A percentile compares a stretch with the other conserved stretches of the same genome.
Conservation (phyloP, 2,329 filamentous ascomycete genomes). For the Sporothrix pallida region DNA sequence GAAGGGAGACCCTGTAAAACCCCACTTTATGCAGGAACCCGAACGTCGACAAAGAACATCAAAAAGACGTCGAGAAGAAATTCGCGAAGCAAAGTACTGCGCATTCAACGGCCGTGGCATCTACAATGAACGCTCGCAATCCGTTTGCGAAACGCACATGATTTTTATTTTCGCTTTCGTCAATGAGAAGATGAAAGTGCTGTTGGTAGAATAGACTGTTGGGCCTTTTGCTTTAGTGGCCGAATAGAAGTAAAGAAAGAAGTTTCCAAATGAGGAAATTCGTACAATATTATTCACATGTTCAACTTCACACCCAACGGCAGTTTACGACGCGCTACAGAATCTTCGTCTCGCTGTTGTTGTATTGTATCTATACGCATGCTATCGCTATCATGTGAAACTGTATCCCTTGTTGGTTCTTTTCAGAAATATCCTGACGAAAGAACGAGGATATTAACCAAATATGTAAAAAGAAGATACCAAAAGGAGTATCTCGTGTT, state of each 20-base stretch:
- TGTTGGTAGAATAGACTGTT: neutral
- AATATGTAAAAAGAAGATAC: conserved; percentile 4
- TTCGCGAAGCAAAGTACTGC: neutral
- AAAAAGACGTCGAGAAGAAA: neutral
- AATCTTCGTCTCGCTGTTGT: neutral
- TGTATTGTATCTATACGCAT: conserved; percentile 15
- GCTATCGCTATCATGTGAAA: conserved; percentile 20
- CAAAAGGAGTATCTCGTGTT: neutral
- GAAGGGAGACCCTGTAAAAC: neutral
- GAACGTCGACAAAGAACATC: neutral
- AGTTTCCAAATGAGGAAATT: neutral
- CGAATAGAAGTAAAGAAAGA: neutral
- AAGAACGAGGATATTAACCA: neutral
- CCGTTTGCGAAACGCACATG: neutral
- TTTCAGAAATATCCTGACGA: too few relatives aligned
- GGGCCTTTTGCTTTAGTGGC: neutral
- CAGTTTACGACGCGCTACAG: neutral
- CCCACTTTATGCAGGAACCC: conserved; percentile 5
- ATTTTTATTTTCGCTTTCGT: neutral
- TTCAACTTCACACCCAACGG: neutral
- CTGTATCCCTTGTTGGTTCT: too few relatives aligned
- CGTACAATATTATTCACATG: neutral
- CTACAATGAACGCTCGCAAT: too few relatives aligned
- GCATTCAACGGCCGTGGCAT: neutral
- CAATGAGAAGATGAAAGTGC: neutral